Evolutionary conservation across 257 asterid species (phyloP).

Genomic region (Solanum chaucha): DNA sequence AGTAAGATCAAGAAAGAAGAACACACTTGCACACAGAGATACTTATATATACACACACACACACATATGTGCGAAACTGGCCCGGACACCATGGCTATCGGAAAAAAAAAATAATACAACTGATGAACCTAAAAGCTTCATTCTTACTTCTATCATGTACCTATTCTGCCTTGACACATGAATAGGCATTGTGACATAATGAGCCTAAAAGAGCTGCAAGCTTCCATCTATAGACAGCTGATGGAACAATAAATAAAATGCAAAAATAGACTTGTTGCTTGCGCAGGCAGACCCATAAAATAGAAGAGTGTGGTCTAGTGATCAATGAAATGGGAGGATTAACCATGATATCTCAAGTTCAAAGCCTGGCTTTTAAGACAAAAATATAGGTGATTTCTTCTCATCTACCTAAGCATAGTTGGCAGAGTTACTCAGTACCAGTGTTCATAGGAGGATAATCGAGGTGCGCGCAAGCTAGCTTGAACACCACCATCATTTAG

Average conservation of each 20-base stretch:
- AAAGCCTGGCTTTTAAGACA: background rate
- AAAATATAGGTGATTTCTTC: background rate
- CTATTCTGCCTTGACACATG: background rate
- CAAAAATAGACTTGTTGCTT: background rate
- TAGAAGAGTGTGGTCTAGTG: background rate
- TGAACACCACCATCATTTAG: background rate
- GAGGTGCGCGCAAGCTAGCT: background rate
- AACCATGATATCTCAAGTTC: background rate
- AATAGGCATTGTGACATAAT: background rate
- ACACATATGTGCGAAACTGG: background rate
- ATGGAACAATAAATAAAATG: background rate
- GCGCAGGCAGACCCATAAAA: background rate
- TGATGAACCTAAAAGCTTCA: background rate
- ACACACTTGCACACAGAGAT: background rate
- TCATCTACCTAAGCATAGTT: background rate
- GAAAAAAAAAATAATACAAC: background rate
- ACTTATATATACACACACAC: background rate
- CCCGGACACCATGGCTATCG: background rate
- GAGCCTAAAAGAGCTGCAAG: background rate
- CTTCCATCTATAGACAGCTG: background rate
- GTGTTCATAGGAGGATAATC: background rate
- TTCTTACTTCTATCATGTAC: background rate
- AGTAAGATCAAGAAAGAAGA: background rate
- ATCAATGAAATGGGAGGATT: background rate
- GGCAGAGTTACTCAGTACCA: background rate